Base-by-base conservation (phyloP, 129 eudicot species). In the Solidago caesia region DNA sequence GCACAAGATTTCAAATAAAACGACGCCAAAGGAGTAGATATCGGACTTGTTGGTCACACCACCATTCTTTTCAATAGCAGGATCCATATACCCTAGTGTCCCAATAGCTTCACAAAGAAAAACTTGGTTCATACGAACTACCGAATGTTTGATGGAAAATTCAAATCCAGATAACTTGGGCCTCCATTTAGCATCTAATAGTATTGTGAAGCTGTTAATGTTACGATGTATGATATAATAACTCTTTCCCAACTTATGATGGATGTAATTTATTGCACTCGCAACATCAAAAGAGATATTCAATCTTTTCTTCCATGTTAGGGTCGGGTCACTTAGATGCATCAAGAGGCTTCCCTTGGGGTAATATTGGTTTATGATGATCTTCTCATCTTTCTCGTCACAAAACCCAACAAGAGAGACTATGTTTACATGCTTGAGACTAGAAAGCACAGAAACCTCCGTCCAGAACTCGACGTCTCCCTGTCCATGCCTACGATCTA, bases 381-480 rank as follows among this genome's bases (percentile, higher is more conserved):
- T 12, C 16, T 51, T 51, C 57, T 51, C 57, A 12, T 0, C 15
- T 11, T 51, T 12, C 5, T 51, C 57, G 57, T 51, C 15, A 51
- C 57, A 51, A 51, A 11, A 51, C 4, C 57, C 57, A 0, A 51
- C 8, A 0, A 51, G 8, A 12, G 57, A 11, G 57, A 13, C 5
- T 51, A 51, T 51, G 8, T 51, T 51, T 51, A 12, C 16, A 51
- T 51, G 57, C 57, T 51, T 51, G 4, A 51, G 57, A 12, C 16
- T 1, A 12, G 5, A 1, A 12, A 51, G 57, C 16, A 51, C 2
- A 3, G 57, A 51, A 13, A 51, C 6, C 16, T 51, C 57, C 4
- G 16, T 51, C 57, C 57, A 51, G 57, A 51, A 51, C 57, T 51
- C 57, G 14, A 51, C 57, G 57, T 51, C 57, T 51, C 57, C 57